Base-by-base conservation (phyloP, 305 asterid genomes). In the Withania somnifera region DNA sequence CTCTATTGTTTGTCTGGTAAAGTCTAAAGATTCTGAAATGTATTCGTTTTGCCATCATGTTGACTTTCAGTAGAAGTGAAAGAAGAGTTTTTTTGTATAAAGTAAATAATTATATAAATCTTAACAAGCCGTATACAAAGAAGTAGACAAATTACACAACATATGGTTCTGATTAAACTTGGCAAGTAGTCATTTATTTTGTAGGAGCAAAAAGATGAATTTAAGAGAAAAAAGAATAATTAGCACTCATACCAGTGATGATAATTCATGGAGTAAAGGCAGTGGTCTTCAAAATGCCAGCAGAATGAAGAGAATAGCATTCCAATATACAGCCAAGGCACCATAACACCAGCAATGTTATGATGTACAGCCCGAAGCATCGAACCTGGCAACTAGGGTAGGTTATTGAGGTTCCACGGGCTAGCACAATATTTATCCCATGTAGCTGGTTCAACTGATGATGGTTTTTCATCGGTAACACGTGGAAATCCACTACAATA, bases 211-310 rank as follows among this genome's bases (percentile, higher is more conserved):
- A 17, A 15, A 75, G 26, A 28, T 17, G 40, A 45, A 75, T 47
- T 28, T 28, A 51, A 17, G 63, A 1, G 50, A 50, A 52, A 6
- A 34, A 40, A 28, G 22, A 51, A 50, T 75, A 51, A 81, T 32
- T 50, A 54, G 24, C 75, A 57, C 67, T 94, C 56, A 78, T 75
- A 95, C 99, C 99, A 95, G 92, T 95, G 99, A 84, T 47, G 99
- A 89, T 95, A 95, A 88, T 93, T 95, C 97, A 95, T 95, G 13
- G 99, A 95, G 86, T 95, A 95, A 87, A 95, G 92, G 89, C 99
- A 95, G 87, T 94, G 99, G 84, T 95, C 99, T 88, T 95, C 99
- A 86, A 95, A 92, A 86, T 95, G 99, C 99, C 98, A 95, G 93
- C 98, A 95, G 87, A 95, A 94, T 80, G 98, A 89, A 77, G 99